These are phyloP conservation scores for Heritiera littoralis DNA, from an alignment of 345 rosid genomes.

Conservation along the genomic window DNA sequence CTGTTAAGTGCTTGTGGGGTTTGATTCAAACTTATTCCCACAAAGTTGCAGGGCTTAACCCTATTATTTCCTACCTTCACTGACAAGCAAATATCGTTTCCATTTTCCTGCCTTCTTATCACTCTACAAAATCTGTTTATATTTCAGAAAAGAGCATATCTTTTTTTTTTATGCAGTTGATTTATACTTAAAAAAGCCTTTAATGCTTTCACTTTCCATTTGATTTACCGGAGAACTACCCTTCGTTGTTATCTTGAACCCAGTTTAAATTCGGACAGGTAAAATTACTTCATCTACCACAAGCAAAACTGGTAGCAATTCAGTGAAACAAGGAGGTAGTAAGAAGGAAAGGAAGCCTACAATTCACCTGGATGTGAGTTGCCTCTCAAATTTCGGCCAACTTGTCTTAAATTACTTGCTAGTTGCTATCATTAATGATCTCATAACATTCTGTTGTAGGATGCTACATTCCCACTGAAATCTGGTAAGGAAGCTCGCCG, in stretches of 20 bases:
- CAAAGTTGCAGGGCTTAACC: no score
- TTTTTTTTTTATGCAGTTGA: not conserved
- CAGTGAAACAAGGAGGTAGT: not conserved
- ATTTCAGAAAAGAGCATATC: not conserved
- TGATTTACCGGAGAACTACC: not conserved
- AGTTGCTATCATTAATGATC: not conserved
- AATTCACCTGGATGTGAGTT: constrained; percentile 13
- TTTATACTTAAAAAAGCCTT: not conserved
- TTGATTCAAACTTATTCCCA: no score
- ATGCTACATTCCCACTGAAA: constrained; percentile 9
- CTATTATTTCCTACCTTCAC: not conserved
- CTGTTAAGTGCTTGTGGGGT: no score
- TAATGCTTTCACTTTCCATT: not conserved
- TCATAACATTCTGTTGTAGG: constrained; percentile 2
- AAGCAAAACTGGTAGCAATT: constrained; percentile 8
- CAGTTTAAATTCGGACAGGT: not conserved
- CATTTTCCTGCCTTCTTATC: not conserved
- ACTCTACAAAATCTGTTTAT: not conserved
- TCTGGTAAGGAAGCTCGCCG: constrained; percentile 2
- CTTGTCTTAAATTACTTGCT: constrained; percentile 2
- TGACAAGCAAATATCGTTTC: not conserved
- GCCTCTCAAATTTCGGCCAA: not conserved
- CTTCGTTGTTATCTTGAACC: not conserved
- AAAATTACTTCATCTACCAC: not conserved
- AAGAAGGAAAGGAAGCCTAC: constrained; percentile 9